Evolutionary conservation across 805 yeast genomes (phyloP).

Genomic region (Lachancea quebecensis): DNA sequence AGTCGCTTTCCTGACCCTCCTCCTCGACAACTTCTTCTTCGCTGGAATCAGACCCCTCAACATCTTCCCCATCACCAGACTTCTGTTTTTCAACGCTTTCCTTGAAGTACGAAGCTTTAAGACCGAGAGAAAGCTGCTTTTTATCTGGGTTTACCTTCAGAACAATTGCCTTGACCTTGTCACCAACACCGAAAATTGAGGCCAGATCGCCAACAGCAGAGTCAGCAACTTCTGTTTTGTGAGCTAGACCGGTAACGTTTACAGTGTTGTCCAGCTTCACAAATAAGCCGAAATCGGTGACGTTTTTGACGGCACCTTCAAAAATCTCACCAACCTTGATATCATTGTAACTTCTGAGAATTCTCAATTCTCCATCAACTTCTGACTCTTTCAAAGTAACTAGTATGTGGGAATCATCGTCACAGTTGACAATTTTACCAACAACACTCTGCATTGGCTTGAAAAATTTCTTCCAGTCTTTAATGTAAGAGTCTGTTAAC

Average conservation of each 20-base stretch:
- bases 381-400: constrained; percentile 77
- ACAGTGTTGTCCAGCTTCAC: constrained; percentile 70
- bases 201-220: constrained; percentile 48
- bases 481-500: constrained; percentile 70
- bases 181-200: constrained; percentile 79
- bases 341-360: constrained; percentile 57
- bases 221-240: constrained; percentile 76
- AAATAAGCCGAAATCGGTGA: constrained; percentile 87
- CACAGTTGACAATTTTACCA: constrained; percentile 64
- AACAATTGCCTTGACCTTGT: constrained; percentile 79
- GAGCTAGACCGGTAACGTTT: constrained; percentile 80
- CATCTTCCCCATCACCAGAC: background rate
- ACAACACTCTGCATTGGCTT: constrained; percentile 62
- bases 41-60: constrained; percentile 8
- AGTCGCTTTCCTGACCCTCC: constrained; percentile 19
- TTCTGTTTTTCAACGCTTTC: constrained; percentile 20
- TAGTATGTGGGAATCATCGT: constrained; percentile 56
- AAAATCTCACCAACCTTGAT: constrained; percentile 60
- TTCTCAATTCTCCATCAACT: constrained; percentile 59
- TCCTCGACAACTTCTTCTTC: constrained; percentile 16
- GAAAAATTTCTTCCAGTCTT: constrained; percentile 82
- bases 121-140: constrained; percentile 77
- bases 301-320: constrained; percentile 72
- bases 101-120: constrained; percentile 87
- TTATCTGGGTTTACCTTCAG: constrained; percentile 55